These are phyloP conservation scores for Neocucurbitaria cava DNA, from an alignment of 2,329 filamentous ascomycete species.

Conservation along the genomic window DNA sequence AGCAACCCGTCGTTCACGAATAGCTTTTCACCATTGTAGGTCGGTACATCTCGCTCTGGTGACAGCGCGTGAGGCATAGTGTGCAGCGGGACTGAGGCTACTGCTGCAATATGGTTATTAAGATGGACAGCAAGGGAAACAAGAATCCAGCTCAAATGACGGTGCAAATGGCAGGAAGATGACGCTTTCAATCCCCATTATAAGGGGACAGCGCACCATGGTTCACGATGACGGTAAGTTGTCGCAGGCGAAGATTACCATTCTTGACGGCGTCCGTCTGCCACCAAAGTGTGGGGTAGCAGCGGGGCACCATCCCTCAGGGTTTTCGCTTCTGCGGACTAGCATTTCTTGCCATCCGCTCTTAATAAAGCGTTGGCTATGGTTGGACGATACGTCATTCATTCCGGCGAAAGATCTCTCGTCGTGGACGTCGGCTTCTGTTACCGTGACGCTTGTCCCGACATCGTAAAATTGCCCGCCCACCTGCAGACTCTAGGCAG, in stretches of 20 bases:
- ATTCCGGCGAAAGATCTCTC: constrained; percentile 22
- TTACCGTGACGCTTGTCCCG: constrained; percentile 12
- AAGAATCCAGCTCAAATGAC: not conserved
- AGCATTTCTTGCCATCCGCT: constrained; percentile 1
- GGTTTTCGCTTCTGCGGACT: constrained; percentile 7
- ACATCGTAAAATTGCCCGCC: constrained; percentile 21
- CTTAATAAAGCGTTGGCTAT: constrained; percentile 27
- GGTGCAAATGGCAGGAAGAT: not conserved
- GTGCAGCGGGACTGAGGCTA: not conserved
- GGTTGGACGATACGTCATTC: constrained; percentile 15
- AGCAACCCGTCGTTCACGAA: constrained; percentile 58
- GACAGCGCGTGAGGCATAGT: constrained; percentile 46
- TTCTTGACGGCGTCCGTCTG: constrained; percentile 2
- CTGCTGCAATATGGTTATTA: not conserved
- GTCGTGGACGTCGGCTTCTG: constrained; percentile 1
- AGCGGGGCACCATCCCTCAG: constrained; percentile 14
- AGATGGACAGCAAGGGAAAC: not conserved
- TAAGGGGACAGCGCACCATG: not conserved
- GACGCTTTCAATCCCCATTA: not conserved
- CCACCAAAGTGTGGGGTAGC: constrained; percentile 25
- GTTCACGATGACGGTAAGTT: constrained; percentile 2
- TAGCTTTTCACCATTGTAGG: constrained; percentile 40
- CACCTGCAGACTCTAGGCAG: not conserved
- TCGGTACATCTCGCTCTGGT: constrained; percentile 28
- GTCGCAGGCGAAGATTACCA: constrained; percentile 19